These are phyloP conservation scores for Canna indica DNA, from an alignment of 176 grass and related monocot species.

Conservation along the genomic window DNA sequence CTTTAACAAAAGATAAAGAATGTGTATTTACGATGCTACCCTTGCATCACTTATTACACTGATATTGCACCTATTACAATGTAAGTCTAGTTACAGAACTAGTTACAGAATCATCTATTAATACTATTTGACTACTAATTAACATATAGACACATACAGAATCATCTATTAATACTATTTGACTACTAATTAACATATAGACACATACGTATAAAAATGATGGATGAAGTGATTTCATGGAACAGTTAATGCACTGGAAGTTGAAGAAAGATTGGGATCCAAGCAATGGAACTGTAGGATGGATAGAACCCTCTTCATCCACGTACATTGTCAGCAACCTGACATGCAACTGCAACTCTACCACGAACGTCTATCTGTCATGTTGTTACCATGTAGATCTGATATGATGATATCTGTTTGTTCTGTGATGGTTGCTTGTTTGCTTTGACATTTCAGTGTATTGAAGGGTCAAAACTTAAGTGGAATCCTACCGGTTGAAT, in stretches of 20 bases:
- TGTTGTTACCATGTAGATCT: background rate
- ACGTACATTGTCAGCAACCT: background rate
- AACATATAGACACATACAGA: no score
- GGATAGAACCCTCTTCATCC: background rate
- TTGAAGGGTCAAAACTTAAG: constrained; percentile 14
- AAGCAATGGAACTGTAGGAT: background rate
- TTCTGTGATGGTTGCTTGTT: background rate
- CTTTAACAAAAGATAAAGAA: no score
- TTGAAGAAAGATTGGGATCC: constrained; percentile 9
- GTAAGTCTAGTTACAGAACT: no score
- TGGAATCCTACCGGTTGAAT: constrained; percentile 16
- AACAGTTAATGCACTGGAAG: constrained; percentile 1
- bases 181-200: no score
- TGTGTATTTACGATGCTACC: no score
- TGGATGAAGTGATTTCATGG: background rate
- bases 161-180: no score
- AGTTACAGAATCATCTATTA: no score
- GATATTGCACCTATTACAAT: no score
- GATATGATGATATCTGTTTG: background rate
- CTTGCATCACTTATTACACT: no score
- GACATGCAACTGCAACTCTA: background rate
- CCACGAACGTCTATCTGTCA: background rate
- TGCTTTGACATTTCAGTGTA: background rate
- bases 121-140: no score
- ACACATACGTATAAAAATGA: no score